Evolutionary conservation across 148 eudicot genomes (phyloP).

Genomic region (Dysphania ambrosioides): DNA sequence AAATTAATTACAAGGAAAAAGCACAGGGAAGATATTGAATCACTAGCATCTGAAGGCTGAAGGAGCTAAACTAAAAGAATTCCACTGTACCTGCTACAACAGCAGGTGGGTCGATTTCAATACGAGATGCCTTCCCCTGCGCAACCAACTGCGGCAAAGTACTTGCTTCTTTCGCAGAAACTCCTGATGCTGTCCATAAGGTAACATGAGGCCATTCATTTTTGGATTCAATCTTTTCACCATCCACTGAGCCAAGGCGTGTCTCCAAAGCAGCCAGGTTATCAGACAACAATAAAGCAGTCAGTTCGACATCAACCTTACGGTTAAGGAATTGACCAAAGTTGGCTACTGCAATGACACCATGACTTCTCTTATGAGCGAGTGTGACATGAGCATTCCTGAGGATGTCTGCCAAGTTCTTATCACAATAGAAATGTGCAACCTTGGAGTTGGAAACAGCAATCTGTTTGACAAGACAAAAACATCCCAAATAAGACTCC

Average conservation of each 20-base stretch:
- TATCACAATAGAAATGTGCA: slow-evolving; percentile 46
- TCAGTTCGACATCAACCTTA: slow-evolving; percentile 57
- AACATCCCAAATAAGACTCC: neutral
- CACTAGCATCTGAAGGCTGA: neutral
- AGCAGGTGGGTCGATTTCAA: slow-evolving; percentile 67
- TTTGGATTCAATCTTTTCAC: slow-evolving; percentile 54
- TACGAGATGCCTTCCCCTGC: slow-evolving; percentile 62
- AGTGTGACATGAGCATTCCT: slow-evolving; percentile 77
- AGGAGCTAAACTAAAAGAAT: slow-evolving; percentile 39
- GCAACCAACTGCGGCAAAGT: slow-evolving; percentile 51
- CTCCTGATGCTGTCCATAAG: slow-evolving; percentile 72
- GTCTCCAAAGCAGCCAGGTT: slow-evolving; percentile 80
- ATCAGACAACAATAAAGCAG: slow-evolving; percentile 63
- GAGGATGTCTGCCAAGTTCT: slow-evolving; percentile 42
- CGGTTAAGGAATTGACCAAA: slow-evolving; percentile 56
- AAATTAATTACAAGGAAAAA: slow-evolving; percentile 1
- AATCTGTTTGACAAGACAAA: slow-evolving; percentile 40
- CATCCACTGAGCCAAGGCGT: slow-evolving; percentile 63
- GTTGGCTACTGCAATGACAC: slow-evolving; percentile 80
- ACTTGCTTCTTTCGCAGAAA: slow-evolving; percentile 71
- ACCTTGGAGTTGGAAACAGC: slow-evolving; percentile 45
- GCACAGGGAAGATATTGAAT: neutral
- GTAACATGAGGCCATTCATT: slow-evolving; percentile 94
- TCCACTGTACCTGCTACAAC: slow-evolving; percentile 50
- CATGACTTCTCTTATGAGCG: slow-evolving; percentile 89